Percentiles rank a stretch among this genome's conserved stretches.
These are phyloP conservation scores for Nelumbo lutea DNA, from an alignment of 164 flowering plant species.

Conservation along the genomic window DNA sequence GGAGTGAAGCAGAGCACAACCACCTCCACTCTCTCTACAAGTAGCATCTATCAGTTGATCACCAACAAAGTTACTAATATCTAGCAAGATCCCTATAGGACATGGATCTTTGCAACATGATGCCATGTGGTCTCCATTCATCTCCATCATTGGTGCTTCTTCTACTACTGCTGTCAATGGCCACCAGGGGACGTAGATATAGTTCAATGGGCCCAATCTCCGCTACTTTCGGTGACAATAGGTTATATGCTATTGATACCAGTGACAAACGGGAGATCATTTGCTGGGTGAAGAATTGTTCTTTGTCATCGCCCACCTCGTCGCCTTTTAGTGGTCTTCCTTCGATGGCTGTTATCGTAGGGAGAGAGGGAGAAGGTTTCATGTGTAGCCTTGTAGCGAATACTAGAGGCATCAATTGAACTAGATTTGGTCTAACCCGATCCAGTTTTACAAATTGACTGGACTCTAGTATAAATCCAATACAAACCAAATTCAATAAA, in stretches of 20 bases:
- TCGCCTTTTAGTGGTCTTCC: slow-evolving; percentile 31
- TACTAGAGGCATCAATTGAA: slow-evolving; percentile 9
- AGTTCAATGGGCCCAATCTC: slow-evolving; percentile 85
- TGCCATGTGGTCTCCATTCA: background rate
- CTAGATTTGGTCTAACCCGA: too few species aligned
- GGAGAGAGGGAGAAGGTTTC: slow-evolving; percentile 57
- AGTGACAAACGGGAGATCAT: slow-evolving; percentile 68
- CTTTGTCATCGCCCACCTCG: slow-evolving; percentile 19
- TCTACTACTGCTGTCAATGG: slow-evolving; percentile 17
- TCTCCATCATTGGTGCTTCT: slow-evolving; percentile 4
- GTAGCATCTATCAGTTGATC: too few species aligned
- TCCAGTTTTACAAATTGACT: too few species aligned
- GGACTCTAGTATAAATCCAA: too few species aligned
- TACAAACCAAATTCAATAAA: too few species aligned
- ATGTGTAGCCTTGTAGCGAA: slow-evolving; percentile 70
- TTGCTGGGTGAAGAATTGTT: slow-evolving; percentile 63
- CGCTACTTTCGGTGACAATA: slow-evolving; percentile 59
- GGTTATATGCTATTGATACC: slow-evolving; percentile 88
- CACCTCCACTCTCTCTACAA: too few species aligned
- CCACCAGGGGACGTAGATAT: slow-evolving; percentile 34
- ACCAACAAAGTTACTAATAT: background rate
- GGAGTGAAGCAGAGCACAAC: too few species aligned
- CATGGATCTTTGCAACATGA: background rate
- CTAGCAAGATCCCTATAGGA: background rate
- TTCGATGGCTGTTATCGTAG: slow-evolving; percentile 67